Evolutionary conservation across 306 rosid genomes (phyloP).

Genomic region (Alnus rubra): DNA sequence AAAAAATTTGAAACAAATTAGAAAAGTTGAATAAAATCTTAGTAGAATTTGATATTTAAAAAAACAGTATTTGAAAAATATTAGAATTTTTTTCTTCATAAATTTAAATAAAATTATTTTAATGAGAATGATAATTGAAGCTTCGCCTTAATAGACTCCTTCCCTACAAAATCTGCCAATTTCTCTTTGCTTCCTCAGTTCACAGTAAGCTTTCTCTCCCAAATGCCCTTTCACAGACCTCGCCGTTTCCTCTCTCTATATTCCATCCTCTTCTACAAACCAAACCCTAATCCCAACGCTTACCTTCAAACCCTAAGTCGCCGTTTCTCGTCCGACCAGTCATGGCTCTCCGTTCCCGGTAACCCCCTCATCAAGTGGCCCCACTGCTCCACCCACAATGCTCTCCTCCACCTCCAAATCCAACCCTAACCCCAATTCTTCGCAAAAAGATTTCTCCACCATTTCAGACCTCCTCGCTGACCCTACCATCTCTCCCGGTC

Average conservation of each 20-base stretch:
- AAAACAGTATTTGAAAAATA: too few relatives aligned
- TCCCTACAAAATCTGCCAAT: too few relatives aligned
- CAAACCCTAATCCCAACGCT: conserved; percentile 24
- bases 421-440: conserved; percentile 15
- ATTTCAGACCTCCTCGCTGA: conserved; percentile 54
- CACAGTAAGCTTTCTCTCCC: neutral
- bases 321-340: conserved; percentile 36
- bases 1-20: too few relatives aligned
- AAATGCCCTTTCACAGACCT: conserved; percentile 33
- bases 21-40: too few relatives aligned
- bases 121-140: too few relatives aligned
- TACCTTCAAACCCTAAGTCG: conserved; percentile 5
- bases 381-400: conserved; percentile 20
- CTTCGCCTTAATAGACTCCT: too few relatives aligned
- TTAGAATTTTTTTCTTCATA: too few relatives aligned
- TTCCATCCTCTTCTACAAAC: conserved; percentile 13
- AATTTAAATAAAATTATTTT: too few relatives aligned
- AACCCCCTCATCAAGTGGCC: conserved; percentile 62
- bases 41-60: too few relatives aligned
- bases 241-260: conserved; percentile 24
- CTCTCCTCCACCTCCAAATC: conserved; percentile 22
- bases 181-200: neutral
- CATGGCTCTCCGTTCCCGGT: conserved; percentile 67
- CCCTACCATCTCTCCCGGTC: conserved; percentile 50
- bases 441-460: conserved; percentile 40